Percentiles rank a stretch among this genome's conserved stretches.
Conservation (phyloP, 164 flowering plant species). For the Liriodendron chinense region DNA sequence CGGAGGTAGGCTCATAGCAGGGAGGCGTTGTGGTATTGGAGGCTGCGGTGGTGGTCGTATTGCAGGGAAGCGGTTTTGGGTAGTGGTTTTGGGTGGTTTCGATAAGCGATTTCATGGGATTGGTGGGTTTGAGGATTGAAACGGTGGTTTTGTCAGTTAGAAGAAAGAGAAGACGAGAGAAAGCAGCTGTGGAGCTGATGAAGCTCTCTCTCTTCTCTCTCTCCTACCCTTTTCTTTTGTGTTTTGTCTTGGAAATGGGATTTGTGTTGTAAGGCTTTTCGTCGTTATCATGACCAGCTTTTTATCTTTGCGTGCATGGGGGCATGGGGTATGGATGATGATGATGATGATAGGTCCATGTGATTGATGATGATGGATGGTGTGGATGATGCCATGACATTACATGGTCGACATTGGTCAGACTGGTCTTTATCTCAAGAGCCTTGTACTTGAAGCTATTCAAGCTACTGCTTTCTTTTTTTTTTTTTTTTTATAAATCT, state of each 20-base stretch:
- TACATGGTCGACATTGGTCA: conserved; percentile 13
- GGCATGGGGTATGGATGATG: conserved; percentile 8
- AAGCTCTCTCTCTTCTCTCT: neutral
- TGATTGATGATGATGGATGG: neutral
- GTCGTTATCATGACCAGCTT: conserved; percentile 39
- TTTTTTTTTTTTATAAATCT: neutral
- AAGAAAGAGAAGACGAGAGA: conserved; percentile 3
- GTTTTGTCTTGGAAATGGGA: conserved; percentile 8
- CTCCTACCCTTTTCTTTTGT: neutral
- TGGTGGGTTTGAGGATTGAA: neutral
- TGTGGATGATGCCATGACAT: conserved; percentile 2
- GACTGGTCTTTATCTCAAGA: conserved; percentile 8
- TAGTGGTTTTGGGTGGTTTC: conserved; percentile 28
- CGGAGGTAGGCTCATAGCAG: conserved; percentile 82
- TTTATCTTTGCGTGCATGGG: conserved; percentile 53
- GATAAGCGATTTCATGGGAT: conserved; percentile 48
- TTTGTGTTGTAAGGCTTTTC: conserved; percentile 35
- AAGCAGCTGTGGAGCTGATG: neutral
- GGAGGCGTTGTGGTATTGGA: conserved; percentile 2
- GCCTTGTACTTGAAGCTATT: conserved; percentile 21
- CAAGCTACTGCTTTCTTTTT: neutral
- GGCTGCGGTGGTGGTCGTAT: conserved; percentile 1
- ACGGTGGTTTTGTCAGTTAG: conserved; percentile 1
- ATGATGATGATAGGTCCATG: conserved; percentile 10
- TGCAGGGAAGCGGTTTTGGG: conserved; percentile 21